Conservation (phyloP, 306 rosid species). For the Spatholobus suberectus region DNA sequence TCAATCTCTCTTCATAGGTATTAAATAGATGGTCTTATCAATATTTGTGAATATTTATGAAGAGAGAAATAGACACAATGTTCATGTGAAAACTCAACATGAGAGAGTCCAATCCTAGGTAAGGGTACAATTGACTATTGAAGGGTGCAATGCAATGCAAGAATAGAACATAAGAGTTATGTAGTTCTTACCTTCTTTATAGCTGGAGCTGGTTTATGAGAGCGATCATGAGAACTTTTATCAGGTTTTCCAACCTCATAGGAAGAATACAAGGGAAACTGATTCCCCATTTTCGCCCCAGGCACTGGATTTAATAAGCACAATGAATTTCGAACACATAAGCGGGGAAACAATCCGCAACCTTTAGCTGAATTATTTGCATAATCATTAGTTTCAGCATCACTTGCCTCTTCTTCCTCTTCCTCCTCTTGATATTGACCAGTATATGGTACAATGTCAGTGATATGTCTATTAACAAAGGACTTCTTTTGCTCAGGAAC, state of each 20-base stretch:
- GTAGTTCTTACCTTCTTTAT: slow-evolving; percentile 64
- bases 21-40: not conserved
- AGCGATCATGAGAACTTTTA: slow-evolving; percentile 49
- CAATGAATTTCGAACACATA: slow-evolving; percentile 65
- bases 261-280: slow-evolving; percentile 45
- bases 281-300: slow-evolving; percentile 60
- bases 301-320: slow-evolving; percentile 63
- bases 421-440: slow-evolving; percentile 49
- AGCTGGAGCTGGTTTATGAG: slow-evolving; percentile 56
- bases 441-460: slow-evolving; percentile 57
- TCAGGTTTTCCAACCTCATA: slow-evolving; percentile 45
- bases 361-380: slow-evolving; percentile 65
- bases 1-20: not conserved
- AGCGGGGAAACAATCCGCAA: slow-evolving; percentile 73
- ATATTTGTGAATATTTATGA: not conserved
- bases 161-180: slow-evolving; percentile 13
- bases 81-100: not conserved
- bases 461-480: slow-evolving; percentile 40
- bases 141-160: slow-evolving; percentile 1
- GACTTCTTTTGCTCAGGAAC: slow-evolving; percentile 53
- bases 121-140: slow-evolving; percentile 1
- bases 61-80: not conserved
- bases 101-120: not conserved
- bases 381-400: slow-evolving; percentile 54
- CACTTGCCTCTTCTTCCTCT: slow-evolving; percentile 71